A percentile compares a stretch with the other conserved stretches of the same genome.
phyloP scores from a whole-genome alignment of 2,329 filamentous ascomycete genomes.

The Westerdykella aurantiaca region DNA sequence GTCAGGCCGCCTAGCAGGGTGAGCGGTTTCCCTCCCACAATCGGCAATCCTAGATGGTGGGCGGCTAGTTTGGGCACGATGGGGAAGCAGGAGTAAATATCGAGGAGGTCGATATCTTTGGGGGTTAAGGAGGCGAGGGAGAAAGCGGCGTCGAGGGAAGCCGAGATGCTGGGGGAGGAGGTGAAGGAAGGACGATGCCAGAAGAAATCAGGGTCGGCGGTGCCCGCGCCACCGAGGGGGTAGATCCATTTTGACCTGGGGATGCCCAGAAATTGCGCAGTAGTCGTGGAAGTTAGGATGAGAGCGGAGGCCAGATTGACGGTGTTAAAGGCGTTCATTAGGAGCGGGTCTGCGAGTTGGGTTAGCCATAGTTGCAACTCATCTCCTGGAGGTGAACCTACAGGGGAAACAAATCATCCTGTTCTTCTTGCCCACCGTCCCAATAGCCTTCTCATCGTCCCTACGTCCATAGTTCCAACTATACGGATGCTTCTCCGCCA shows the following conservation, averaged over 20 bases:
- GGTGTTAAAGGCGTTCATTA: slow-evolving; percentile 68
- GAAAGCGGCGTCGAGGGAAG: slow-evolving; percentile 52
- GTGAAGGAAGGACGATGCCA: slow-evolving; percentile 58
- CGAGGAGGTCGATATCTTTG: slow-evolving; percentile 54
- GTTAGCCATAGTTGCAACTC: background rate
- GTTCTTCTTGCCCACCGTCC: slow-evolving; percentile 51
- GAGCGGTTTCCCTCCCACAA: slow-evolving; percentile 47
- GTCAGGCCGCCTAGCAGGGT: slow-evolving; percentile 61
- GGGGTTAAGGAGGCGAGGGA: slow-evolving; percentile 34
- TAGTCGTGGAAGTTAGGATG: slow-evolving; percentile 54
- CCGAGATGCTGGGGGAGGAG: slow-evolving; percentile 53
- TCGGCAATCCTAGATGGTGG: slow-evolving; percentile 52
- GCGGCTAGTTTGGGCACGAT: slow-evolving; percentile 64
- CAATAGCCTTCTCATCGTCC: slow-evolving; percentile 49
- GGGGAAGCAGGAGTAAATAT: slow-evolving; percentile 65
- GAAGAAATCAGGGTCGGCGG: slow-evolving; percentile 54
- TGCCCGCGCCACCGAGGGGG: slow-evolving; percentile 58
- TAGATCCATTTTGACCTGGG: slow-evolving; percentile 57
- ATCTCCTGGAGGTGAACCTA: slow-evolving; percentile 31
- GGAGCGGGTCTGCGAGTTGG: slow-evolving; percentile 50
- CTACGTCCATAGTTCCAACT: slow-evolving; percentile 54
- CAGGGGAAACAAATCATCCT: slow-evolving; percentile 65
- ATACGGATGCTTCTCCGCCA: slow-evolving; percentile 49
- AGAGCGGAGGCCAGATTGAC: slow-evolving; percentile 59
- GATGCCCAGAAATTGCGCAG: slow-evolving; percentile 52